Percentiles rank a stretch among this genome's conserved stretches.
phyloP scores from a whole-genome alignment of 2,329 filamentous ascomycete species.

The Fusarium sp. region DNA sequence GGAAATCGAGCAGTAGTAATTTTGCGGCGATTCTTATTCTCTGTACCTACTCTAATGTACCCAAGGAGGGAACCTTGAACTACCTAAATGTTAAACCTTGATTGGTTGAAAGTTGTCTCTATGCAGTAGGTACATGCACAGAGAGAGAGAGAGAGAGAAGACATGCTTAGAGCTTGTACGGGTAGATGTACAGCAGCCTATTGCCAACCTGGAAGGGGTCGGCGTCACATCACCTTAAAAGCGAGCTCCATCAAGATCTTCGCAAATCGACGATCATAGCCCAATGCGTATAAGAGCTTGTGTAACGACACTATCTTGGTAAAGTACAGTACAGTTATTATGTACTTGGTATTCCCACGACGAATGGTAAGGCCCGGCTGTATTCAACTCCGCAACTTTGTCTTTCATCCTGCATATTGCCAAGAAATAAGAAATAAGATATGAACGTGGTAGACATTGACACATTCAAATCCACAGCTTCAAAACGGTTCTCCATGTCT shows the following conservation, averaged over 20 bases:
- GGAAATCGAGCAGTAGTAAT: background rate
- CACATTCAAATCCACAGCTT: slow-evolving; percentile 1
- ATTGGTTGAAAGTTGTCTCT: background rate
- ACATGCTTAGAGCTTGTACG: background rate
- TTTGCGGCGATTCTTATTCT: background rate
- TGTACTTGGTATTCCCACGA: background rate
- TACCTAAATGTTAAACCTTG: background rate
- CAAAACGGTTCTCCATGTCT: slow-evolving; percentile 6
- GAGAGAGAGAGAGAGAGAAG: background rate
- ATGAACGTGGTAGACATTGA: slow-evolving; percentile 2
- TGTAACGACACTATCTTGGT: slow-evolving; percentile 26
- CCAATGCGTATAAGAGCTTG: slow-evolving; percentile 23
- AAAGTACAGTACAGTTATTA: background rate
- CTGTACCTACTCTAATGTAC: background rate
- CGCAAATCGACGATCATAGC: slow-evolving; percentile 26
- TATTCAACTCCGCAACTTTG: slow-evolving; percentile 15
- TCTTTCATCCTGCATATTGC: slow-evolving; percentile 13
- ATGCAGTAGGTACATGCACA: background rate
- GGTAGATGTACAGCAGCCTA: background rate
- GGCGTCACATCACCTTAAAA: slow-evolving; percentile 8
- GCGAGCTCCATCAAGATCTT: slow-evolving; percentile 17
- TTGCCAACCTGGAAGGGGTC: background rate
- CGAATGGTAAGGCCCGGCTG: slow-evolving; percentile 8
- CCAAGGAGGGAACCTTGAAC: background rate
- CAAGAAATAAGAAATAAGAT: background rate